These are phyloP conservation scores for Arthrobotrys iridis DNA, from an alignment of 2,329 filamentous ascomycete species.

Conservation along the genomic window DNA sequence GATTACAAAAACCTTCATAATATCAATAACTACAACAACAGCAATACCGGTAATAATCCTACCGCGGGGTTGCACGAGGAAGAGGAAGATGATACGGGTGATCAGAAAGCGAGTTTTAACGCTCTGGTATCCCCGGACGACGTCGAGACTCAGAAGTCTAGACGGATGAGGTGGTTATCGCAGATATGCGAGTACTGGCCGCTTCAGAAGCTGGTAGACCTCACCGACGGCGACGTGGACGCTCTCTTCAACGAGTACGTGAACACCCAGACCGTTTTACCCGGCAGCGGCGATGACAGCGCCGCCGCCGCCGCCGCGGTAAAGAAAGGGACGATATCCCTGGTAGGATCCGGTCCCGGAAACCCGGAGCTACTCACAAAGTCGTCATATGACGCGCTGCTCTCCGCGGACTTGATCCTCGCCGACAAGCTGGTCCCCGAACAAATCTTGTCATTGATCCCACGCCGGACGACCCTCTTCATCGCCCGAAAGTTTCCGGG, in stretches of 20 bases:
- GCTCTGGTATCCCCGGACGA: conserved; percentile 79
- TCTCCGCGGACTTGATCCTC: conserved; percentile 78
- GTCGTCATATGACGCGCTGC: conserved; percentile 80
- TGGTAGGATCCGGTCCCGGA: conserved; percentile 91
- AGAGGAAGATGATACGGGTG: conserved; percentile 70
- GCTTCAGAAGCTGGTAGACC: conserved; percentile 78
- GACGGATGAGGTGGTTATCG: conserved; percentile 89
- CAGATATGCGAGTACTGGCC: conserved; percentile 99
- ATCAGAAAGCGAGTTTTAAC: conserved; percentile 86
- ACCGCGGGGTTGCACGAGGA: conserved; percentile 30
- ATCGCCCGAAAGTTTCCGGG: conserved; percentile 98
- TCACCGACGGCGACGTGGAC: conserved; percentile 82
- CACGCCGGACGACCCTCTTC: conserved; percentile 84
- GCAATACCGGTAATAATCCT: conserved; percentile 61
- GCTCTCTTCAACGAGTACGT: conserved; percentile 70
- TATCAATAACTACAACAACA: too few relatives aligned
- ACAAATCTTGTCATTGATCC: conserved; percentile 86
- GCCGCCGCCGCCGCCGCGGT: conserved; percentile 55
- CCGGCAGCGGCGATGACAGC: conserved; percentile 55
- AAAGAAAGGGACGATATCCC: conserved; percentile 75
- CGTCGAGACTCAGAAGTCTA: conserved; percentile 75
- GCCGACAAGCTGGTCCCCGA: conserved; percentile 87
- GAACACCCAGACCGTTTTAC: conserved; percentile 51
- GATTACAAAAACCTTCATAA: conserved; percentile 65
- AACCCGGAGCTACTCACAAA: conserved; percentile 90